A percentile compares a stretch with the other conserved stretches of the same genome.
Evolutionary conservation across 345 rosid genomes (phyloP).

Genomic region (Eucalyptus tenuipes): DNA sequence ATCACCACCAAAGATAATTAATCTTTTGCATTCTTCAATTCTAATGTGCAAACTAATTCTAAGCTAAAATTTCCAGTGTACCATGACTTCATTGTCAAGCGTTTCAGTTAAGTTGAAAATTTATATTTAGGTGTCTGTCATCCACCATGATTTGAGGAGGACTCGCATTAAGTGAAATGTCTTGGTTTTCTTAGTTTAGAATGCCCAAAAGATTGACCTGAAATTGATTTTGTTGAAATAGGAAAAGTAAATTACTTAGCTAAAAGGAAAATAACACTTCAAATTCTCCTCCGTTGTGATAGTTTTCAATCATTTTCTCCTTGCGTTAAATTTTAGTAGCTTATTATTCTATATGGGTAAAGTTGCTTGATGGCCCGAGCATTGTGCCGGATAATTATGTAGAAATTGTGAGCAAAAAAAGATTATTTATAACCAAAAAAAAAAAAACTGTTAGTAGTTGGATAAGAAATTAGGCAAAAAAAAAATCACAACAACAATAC

Average conservation of each 20-base stretch:
- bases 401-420: neutral
- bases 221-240: neutral
- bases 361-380: neutral
- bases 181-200: neutral
- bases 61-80: neutral
- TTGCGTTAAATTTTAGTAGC: neutral
- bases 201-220: neutral
- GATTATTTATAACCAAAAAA: neutral
- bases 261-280: neutral
- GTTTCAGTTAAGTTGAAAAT: neutral
- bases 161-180: neutral
- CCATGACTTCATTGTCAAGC: neutral
- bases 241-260: neutral
- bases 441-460: neutral
- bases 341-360: neutral
- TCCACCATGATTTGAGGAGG: neutral
- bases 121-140: neutral
- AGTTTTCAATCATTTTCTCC: neutral
- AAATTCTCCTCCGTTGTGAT: neutral
- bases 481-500: neutral
- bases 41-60: neutral
- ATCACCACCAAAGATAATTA: neutral
- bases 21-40: neutral
- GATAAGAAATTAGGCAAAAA: neutral
- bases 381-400: accelerated